Evolutionary conservation across 352 stramenopile genomes (phyloP).

Genomic region (Pythium dissimile): DNA sequence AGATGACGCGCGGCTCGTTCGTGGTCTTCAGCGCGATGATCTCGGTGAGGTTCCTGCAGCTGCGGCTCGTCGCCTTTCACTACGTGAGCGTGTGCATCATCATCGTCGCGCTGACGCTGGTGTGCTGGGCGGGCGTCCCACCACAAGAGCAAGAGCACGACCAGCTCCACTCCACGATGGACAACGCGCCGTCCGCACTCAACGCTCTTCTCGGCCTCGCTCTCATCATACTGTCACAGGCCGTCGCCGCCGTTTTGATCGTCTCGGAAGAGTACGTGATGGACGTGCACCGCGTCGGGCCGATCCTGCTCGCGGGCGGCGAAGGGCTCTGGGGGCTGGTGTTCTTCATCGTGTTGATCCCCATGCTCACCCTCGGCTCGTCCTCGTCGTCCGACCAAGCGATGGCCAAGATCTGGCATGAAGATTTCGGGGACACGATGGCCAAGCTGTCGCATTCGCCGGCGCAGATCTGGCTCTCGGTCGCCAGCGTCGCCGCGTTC

Average conservation of each 20-base stretch:
- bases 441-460: slow-evolving; percentile 69
- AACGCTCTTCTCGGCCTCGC: slow-evolving; percentile 63
- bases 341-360: slow-evolving; percentile 64
- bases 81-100: slow-evolving; percentile 78
- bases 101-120: slow-evolving; percentile 53
- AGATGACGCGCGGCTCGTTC: slow-evolving; percentile 88
- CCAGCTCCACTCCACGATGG: not conserved
- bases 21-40: slow-evolving; percentile 89
- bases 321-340: slow-evolving; percentile 84
- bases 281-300: slow-evolving; percentile 64
- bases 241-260: slow-evolving; percentile 84
- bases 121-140: slow-evolving; percentile 55
- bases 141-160: too few relatives aligned
- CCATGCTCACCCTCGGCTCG: slow-evolving; percentile 59
- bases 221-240: slow-evolving; percentile 76
- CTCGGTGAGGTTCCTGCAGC: slow-evolving; percentile 77
- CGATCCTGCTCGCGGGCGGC: slow-evolving; percentile 79
- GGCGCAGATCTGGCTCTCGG: slow-evolving; percentile 43
- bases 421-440: slow-evolving; percentile 75
- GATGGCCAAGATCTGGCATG: slow-evolving; percentile 73
- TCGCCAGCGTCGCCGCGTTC: slow-evolving; percentile 60
- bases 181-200: slow-evolving; percentile 7
- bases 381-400: slow-evolving; percentile 21
- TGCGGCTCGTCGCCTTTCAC: slow-evolving; percentile 75
- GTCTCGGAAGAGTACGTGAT: slow-evolving; percentile 89